Evolutionary conservation across 768 basidiomycete genomes (phyloP).

Genomic region (Clavaria fumosa): DNA sequence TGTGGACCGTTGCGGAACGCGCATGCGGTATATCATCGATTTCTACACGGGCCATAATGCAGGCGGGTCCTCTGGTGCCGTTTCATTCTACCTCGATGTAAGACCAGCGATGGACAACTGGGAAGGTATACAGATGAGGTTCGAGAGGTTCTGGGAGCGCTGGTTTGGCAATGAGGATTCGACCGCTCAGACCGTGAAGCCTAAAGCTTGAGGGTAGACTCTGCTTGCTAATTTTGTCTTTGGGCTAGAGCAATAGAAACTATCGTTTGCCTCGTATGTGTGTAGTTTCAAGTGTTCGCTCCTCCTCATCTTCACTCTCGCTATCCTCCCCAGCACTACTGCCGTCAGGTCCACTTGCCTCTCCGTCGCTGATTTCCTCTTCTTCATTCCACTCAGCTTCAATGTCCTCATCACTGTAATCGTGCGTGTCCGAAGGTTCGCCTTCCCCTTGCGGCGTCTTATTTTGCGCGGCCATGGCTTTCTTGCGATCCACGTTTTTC

Average conservation of each 20-base stretch:
- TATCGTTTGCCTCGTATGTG: slow-evolving; percentile 35
- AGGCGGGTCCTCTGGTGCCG: slow-evolving; percentile 26
- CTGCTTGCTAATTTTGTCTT: slow-evolving; percentile 1
- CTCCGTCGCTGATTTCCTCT: slow-evolving; percentile 21
- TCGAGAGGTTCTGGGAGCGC: slow-evolving; percentile 35
- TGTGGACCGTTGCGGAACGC: slow-evolving; percentile 82
- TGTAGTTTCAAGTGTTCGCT: slow-evolving; percentile 38
- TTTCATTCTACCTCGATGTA: slow-evolving; percentile 89
- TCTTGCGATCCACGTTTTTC: slow-evolving; percentile 77
- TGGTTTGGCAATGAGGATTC: slow-evolving; percentile 13
- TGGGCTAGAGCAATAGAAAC: slow-evolving; percentile 2
- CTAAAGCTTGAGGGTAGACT: background rate
- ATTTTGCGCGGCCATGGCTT: slow-evolving; percentile 23
- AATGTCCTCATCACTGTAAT: slow-evolving; percentile 27
- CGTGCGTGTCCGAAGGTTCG: slow-evolving; percentile 15
- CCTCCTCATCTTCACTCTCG: slow-evolving; percentile 29
- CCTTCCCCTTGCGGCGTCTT: slow-evolving; percentile 17
- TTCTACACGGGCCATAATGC: slow-evolving; percentile 75
- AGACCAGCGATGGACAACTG: slow-evolving; percentile 88
- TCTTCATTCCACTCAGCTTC: slow-evolving; percentile 29
- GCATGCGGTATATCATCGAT: slow-evolving; percentile 90
- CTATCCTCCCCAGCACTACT: slow-evolving; percentile 39
- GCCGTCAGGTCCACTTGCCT: slow-evolving; percentile 40
- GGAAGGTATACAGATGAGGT: slow-evolving; percentile 84
- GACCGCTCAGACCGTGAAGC: background rate